Base-by-base conservation (phyloP, 2,329 filamentous ascomycete species). In the Lecanicillium sp. region DNA sequence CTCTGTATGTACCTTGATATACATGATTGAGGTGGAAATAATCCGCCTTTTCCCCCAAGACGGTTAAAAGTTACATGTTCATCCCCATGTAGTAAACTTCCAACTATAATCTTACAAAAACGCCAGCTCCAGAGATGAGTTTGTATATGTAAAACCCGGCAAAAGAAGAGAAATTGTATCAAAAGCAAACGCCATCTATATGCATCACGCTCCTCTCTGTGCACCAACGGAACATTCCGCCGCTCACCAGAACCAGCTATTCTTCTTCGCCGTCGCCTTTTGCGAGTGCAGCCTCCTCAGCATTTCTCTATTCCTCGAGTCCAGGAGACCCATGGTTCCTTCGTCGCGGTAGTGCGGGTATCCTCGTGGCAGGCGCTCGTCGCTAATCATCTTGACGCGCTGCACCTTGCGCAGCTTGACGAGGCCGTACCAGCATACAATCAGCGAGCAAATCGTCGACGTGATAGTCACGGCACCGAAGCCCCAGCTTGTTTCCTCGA, bases 401-500 rank as follows among this genome's bases (percentile, higher is more conserved):
- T 94, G 87, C 18, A 95, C 84, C 56, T 83, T 84, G 47, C 85
- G 79, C 46, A 98, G 73, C 60, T 87, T 94, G 37, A 73, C 71
- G 34, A 96, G 71, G 5, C 92, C 89, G 60, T 90, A 95, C 51
- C 77, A 74, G 64, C 85, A 90, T 37, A 95, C 85, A 8, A 89
- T 51, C 39, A 81, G 73, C 12, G 85, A 86, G 58, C 89, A 80
- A 41, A 81, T 52, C 41, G 82, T 73, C 41, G 85, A 94, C 44
- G 75, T 67, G 14, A 67, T 70, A 3, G 83, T 86, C 43, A 98
- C 80, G 38, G 76, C 76, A 33, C 72, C 73, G 58, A 98, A 96
- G 9, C 90, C 92, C 60, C 86, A 75, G 60, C 86, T 77, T 2
- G 85, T 89, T 57, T 96, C 90, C 66, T 98, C 92, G 51, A 96